phyloP scores from a whole-genome alignment of 805 yeast genomes.

The Sungouiella blattae region DNA sequence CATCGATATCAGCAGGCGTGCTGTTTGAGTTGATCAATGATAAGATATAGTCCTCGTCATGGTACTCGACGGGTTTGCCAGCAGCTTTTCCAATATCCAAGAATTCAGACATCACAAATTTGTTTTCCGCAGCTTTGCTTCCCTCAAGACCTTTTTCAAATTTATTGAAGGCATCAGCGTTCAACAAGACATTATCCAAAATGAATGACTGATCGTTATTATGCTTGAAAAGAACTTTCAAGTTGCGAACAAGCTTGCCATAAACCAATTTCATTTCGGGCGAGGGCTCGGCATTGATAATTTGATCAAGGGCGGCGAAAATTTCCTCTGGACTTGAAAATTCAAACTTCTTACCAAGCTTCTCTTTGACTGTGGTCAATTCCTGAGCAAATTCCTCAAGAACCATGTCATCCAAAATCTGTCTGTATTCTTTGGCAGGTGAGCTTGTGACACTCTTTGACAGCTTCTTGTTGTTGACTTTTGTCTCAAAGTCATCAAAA shows the following conservation, averaged over 20 bases:
- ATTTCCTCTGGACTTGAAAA: constrained; percentile 9
- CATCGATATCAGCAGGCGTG: background rate
- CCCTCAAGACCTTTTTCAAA: constrained; percentile 14
- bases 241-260: constrained; percentile 28
- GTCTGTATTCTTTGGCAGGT: constrained; percentile 16
- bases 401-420: constrained; percentile 30
- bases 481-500: constrained; percentile 16
- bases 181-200: constrained; percentile 33
- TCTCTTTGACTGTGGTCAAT: constrained; percentile 20
- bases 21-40: constrained; percentile 2
- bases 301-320: constrained; percentile 12
- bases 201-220: constrained; percentile 30
- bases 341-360: constrained; percentile 18
- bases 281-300: constrained; percentile 15
- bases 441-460: background rate
- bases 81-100: background rate
- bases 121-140: background rate
- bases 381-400: constrained; percentile 34
- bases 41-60: constrained; percentile 6
- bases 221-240: constrained; percentile 28
- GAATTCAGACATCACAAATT: constrained; percentile 1
- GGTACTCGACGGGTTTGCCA: constrained; percentile 1
- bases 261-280: constrained; percentile 18
- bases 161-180: constrained; percentile 21
- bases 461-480: constrained; percentile 4